phyloP scores from a whole-genome alignment of 805 yeast genomes.

The Candida pseudoglaebosa region DNA sequence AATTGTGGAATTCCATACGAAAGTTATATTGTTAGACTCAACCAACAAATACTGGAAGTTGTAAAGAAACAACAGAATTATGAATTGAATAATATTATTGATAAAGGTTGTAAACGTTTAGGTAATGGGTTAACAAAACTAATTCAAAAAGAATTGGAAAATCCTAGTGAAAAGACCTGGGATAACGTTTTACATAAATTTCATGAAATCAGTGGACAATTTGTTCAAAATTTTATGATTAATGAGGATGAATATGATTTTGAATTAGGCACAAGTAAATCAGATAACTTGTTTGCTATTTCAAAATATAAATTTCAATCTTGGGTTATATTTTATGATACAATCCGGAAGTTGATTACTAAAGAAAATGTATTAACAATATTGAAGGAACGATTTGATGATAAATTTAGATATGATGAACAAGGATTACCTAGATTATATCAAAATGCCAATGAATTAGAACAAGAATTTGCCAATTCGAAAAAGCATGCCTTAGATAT shows the following conservation, averaged over 20 bases:
- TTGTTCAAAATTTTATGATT: slow-evolving; percentile 11
- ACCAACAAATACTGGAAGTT: slow-evolving; percentile 40
- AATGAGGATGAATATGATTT: slow-evolving; percentile 44
- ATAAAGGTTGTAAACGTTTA: slow-evolving; percentile 45
- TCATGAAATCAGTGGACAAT: slow-evolving; percentile 16
- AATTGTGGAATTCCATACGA: slow-evolving; percentile 23
- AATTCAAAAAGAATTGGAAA: slow-evolving; percentile 43
- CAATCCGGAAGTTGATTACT: slow-evolving; percentile 57
- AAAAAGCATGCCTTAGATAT: slow-evolving; percentile 52
- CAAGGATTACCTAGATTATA: slow-evolving; percentile 80
- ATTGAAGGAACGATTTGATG: slow-evolving; percentile 79
- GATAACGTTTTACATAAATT: slow-evolving; percentile 50
- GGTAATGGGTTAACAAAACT: slow-evolving; percentile 46
- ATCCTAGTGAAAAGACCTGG: slow-evolving; percentile 58
- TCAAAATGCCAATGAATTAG: slow-evolving; percentile 71
- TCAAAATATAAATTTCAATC: slow-evolving; percentile 47
- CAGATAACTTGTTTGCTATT: slow-evolving; percentile 38
- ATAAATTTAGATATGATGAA: slow-evolving; percentile 74
- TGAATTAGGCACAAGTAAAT: slow-evolving; percentile 53
- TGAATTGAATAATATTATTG: slow-evolving; percentile 30
- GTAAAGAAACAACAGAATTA: slow-evolving; percentile 29
- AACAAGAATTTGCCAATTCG: slow-evolving; percentile 57
- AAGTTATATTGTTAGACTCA: slow-evolving; percentile 12
- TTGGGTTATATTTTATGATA: slow-evolving; percentile 62
- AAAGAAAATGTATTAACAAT: slow-evolving; percentile 64